Conservation (phyloP, 805 yeast genomes). For the Hagleromyces aurorensis region DNA sequence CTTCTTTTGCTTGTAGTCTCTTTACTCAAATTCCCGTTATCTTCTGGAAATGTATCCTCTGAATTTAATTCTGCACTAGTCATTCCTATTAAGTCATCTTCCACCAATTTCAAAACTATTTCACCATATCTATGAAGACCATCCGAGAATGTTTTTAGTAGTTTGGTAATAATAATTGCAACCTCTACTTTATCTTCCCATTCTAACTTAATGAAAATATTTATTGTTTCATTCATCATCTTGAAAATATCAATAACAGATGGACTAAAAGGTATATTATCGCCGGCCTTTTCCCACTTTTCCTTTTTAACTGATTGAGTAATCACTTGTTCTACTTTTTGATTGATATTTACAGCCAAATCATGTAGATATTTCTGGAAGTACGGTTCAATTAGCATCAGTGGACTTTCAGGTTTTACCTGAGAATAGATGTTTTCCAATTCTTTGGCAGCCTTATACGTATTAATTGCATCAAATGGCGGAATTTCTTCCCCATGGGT, state of each 20-base stretch:
- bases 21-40: conserved; percentile 30
- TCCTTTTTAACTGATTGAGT: conserved; percentile 53
- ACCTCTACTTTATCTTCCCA: conserved; percentile 63
- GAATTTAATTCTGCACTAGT: conserved; percentile 3
- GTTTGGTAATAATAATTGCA: conserved; percentile 50
- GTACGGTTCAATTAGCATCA: conserved; percentile 48
- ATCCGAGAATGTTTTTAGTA: conserved; percentile 57
- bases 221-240: conserved; percentile 49
- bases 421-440: conserved; percentile 46
- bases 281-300: conserved; percentile 44
- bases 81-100: conserved; percentile 33
- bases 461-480: conserved; percentile 49
- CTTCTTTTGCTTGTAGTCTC: conserved; percentile 26
- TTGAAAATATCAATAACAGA: conserved; percentile 65
- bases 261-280: conserved; percentile 39
- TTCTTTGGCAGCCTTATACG: conserved; percentile 46
- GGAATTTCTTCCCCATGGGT: conserved; percentile 35
- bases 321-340: conserved; percentile 41
- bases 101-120: conserved; percentile 30
- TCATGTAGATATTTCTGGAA: conserved; percentile 41
- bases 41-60: conserved; percentile 15
- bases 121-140: conserved; percentile 47
- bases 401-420: conserved; percentile 35
- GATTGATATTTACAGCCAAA: conserved; percentile 38
- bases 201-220: conserved; percentile 47